Evolutionary conservation across 441 rosid species (phyloP).

Genomic region (Adansonia madagascariensis): DNA sequence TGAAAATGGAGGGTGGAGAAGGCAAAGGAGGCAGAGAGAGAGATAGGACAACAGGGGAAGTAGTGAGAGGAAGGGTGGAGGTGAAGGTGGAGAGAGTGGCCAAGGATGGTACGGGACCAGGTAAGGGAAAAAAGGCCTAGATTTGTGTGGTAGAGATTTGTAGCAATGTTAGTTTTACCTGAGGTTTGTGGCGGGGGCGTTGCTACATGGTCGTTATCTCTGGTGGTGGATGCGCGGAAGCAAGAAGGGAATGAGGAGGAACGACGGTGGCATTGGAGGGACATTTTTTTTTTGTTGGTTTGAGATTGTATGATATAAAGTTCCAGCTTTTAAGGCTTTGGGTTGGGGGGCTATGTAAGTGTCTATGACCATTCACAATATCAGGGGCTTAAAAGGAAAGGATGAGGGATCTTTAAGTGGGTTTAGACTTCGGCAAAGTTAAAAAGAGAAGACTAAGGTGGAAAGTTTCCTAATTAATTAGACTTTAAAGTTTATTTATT

Average conservation of each 20-base stretch:
- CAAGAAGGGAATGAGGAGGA: conserved; percentile 60
- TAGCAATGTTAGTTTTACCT: conserved; percentile 67
- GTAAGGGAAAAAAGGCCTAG: conserved; percentile 82
- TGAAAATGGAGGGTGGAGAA: conserved; percentile 58
- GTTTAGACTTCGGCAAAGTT: neutral
- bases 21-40: conserved; percentile 54
- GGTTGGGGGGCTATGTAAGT: neutral
- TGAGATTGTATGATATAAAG: neutral
- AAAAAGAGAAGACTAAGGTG: too few relatives aligned
- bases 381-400: neutral
- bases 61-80: conserved; percentile 56
- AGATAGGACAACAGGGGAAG: conserved; percentile 44
- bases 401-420: neutral
- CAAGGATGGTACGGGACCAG: conserved; percentile 73
- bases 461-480: neutral
- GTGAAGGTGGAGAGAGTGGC: conserved; percentile 76
- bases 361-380: too few relatives aligned
- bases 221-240: conserved; percentile 49
- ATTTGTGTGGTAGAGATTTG: conserved; percentile 72
- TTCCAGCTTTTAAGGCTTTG: conserved; percentile 22
- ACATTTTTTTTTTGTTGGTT: conserved; percentile 32
- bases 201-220: conserved; percentile 22
- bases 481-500: too few relatives aligned
- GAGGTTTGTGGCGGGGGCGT: conserved; percentile 39
- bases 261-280: conserved; percentile 36